These are phyloP conservation scores for Cocos nucifera DNA, from an alignment of 176 grass and related monocot genomes.

Conservation along the genomic window DNA sequence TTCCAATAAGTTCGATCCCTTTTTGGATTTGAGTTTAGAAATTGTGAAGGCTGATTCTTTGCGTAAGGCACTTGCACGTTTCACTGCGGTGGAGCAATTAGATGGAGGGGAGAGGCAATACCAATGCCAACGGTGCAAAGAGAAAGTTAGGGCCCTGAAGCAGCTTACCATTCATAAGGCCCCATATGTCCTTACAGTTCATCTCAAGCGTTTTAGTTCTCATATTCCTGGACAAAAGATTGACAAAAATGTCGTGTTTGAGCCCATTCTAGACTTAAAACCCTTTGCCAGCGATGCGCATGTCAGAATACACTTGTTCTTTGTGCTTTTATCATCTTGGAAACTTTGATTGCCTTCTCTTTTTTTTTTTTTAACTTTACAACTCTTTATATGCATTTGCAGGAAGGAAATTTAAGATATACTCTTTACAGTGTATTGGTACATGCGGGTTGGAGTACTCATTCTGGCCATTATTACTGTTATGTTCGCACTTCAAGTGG, in stretches of 20 bases:
- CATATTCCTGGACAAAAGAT: constrained; percentile 82
- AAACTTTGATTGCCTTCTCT: background rate
- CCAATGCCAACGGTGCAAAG: constrained; percentile 75
- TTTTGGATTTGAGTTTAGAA: constrained; percentile 96
- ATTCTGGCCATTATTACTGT: constrained; percentile 95
- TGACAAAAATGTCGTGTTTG: constrained; percentile 82
- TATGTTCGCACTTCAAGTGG: constrained; percentile 91
- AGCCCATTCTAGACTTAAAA: constrained; percentile 58
- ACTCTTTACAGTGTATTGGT: constrained; percentile 94
- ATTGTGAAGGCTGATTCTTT: constrained; percentile 81
- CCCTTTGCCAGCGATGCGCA: constrained; percentile 85
- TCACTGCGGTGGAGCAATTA: constrained; percentile 65
- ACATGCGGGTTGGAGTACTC: constrained; percentile 84
- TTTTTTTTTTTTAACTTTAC: background rate
- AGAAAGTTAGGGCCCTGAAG: constrained; percentile 88
- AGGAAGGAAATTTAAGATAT: constrained; percentile 75
- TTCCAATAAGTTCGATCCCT: constrained; percentile 91
- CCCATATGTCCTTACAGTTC: constrained; percentile 78
- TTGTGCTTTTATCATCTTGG: background rate
- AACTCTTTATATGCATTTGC: constrained; percentile 3
- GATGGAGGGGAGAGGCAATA: constrained; percentile 81
- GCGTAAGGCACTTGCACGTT: constrained; percentile 62
- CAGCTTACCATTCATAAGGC: constrained; percentile 71
- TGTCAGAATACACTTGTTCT: constrained; percentile 33
- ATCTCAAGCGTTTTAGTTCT: constrained; percentile 89